phyloP scores from a whole-genome alignment of 164 flowering plant species.

The Platanus orientalis region DNA sequence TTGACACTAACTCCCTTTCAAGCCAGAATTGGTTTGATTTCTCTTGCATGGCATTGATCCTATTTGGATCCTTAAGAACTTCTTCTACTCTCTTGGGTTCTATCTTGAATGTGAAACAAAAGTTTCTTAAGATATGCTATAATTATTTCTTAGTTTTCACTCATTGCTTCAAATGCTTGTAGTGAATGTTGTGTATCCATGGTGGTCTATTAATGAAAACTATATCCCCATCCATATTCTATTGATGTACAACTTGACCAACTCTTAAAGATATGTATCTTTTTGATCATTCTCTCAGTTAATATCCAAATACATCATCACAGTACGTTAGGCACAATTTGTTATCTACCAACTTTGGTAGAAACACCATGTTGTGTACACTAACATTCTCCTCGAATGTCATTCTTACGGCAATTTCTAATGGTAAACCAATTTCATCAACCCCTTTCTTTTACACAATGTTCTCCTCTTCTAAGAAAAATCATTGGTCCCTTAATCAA shows the following conservation, averaged over 20 bases:
- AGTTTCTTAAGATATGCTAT: no score
- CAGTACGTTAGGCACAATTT: slow-evolving; percentile 66
- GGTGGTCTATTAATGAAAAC: slow-evolving; percentile 94
- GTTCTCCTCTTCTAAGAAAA: slow-evolving; percentile 84
- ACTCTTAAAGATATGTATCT: slow-evolving; percentile 63
- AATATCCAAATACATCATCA: slow-evolving; percentile 67
- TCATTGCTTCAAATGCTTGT: slow-evolving; percentile 87
- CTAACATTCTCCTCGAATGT: slow-evolving; percentile 91
- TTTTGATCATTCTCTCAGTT: slow-evolving; percentile 77
- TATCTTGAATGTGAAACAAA: no score
- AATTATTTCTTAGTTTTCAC: no score
- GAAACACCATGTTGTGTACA: slow-evolving; percentile 42
- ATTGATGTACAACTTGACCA: slow-evolving; percentile 75
- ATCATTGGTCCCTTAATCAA: slow-evolving; percentile 35
- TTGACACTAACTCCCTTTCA: no score
- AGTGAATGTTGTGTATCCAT: slow-evolving; percentile 94
- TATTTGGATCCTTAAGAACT: no score
- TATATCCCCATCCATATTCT: slow-evolving; percentile 89
- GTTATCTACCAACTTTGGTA: slow-evolving; percentile 73
- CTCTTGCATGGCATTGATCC: no score
- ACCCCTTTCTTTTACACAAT: slow-evolving; percentile 79
- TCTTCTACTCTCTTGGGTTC: no score
- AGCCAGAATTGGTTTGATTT: no score
- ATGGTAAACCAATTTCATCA: slow-evolving; percentile 76
- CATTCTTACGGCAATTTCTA: slow-evolving; percentile 77